Percentiles rank a stretch among this genome's conserved stretches.
phyloP scores from a whole-genome alignment of 495 filamentous ascomycete species.

The Apodospora peruviana region DNA sequence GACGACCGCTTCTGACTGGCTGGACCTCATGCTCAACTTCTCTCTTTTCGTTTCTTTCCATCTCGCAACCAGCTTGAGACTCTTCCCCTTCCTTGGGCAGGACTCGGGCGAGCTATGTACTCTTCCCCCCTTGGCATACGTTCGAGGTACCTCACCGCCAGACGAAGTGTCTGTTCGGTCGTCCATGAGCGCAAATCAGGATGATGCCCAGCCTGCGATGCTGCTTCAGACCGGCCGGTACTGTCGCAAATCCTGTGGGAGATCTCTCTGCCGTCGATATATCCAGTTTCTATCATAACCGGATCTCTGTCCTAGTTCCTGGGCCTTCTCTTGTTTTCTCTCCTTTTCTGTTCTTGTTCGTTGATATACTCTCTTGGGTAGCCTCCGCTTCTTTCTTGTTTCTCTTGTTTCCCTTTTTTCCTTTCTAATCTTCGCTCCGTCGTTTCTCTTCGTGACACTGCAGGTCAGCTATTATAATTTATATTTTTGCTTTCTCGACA shows the following conservation, averaged over 20 bases:
- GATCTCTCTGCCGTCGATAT: slow-evolving; percentile 5
- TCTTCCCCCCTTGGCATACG: too few species aligned
- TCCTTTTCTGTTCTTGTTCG: slow-evolving; percentile 1
- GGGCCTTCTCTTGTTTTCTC: slow-evolving; percentile 2
- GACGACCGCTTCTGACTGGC: too few species aligned
- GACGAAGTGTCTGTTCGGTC: not conserved
- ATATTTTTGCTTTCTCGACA: slow-evolving; percentile 14
- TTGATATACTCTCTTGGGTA: not conserved
- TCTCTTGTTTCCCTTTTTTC: slow-evolving; percentile 3
- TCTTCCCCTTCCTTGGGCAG: too few species aligned
- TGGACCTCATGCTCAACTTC: too few species aligned
- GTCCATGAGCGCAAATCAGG: not conserved
- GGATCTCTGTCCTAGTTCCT: slow-evolving; percentile 4
- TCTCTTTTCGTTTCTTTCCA: too few species aligned
- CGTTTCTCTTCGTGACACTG: slow-evolving; percentile 26
- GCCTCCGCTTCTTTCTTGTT: slow-evolving; percentile 2
- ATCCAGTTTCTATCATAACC: slow-evolving; percentile 1
- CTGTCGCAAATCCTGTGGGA: slow-evolving; percentile 13
- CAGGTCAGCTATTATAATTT: slow-evolving; percentile 23
- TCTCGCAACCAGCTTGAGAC: too few species aligned
- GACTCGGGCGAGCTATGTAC: too few species aligned
- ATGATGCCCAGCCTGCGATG: not conserved
- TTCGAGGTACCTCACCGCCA: too few species aligned
- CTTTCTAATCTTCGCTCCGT: slow-evolving; percentile 4
- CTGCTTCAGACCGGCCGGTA: slow-evolving; percentile 8